A percentile compares a stretch with the other conserved stretches of the same genome.
Evolutionary conservation across 192 early-diverging fungal species (phyloP).

Genomic region (Cladochytrium replicatum): DNA sequence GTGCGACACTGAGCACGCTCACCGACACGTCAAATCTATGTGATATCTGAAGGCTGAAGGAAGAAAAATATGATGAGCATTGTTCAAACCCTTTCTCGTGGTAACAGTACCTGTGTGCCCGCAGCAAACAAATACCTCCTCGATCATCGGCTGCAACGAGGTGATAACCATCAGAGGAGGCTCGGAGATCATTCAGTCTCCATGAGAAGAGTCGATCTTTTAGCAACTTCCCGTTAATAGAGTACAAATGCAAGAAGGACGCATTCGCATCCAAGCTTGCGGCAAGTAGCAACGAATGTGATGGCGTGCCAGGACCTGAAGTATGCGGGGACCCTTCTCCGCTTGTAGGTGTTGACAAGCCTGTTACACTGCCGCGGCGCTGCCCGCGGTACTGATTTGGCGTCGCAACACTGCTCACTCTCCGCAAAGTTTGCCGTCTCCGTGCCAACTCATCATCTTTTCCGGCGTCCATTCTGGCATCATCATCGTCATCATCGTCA

Average conservation of each 20-base stretch:
- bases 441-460: too few relatives aligned
- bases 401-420: too few relatives aligned
- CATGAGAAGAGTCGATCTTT: slow-evolving; percentile 11
- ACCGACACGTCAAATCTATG: slow-evolving; percentile 23
- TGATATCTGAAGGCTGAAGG: slow-evolving; percentile 12
- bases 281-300: too few relatives aligned
- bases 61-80: background rate
- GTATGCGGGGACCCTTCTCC: too few relatives aligned
- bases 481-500: too few relatives aligned
- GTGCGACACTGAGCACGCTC: slow-evolving; percentile 1
- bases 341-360: too few relatives aligned
- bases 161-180: slow-evolving; percentile 7
- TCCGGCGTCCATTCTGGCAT: too few relatives aligned
- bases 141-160: slow-evolving; percentile 15
- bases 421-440: too few relatives aligned
- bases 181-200: slow-evolving; percentile 8
- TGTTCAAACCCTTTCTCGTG: background rate
- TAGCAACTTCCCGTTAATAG: slow-evolving; percentile 21
- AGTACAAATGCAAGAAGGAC: slow-evolving; percentile 21
- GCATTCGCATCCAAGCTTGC: too few relatives aligned
- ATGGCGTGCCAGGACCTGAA: too few relatives aligned
- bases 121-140: slow-evolving; percentile 14
- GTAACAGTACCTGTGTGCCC: slow-evolving; percentile 8
- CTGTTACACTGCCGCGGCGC: too few relatives aligned
- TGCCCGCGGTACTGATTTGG: too few relatives aligned